A percentile compares a stretch with the other conserved stretches of the same genome.
phyloP scores from a whole-genome alignment of 352 stramenopile species.

The Pythium pyrilobum region DNA sequence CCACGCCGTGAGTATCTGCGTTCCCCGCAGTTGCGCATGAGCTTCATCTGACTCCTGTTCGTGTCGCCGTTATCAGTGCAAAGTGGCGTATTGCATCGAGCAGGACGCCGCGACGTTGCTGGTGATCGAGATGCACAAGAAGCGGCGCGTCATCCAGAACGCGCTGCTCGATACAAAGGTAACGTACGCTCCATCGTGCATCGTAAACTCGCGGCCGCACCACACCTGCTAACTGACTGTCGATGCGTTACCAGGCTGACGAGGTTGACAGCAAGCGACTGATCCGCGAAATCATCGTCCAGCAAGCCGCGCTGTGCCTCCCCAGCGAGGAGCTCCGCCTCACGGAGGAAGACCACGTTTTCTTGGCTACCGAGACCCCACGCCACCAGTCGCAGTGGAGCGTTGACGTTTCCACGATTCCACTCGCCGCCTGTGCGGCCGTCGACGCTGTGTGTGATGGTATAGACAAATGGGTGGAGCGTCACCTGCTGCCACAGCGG shows the following conservation, averaged over 20 bases:
- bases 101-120: slow-evolving; percentile 32
- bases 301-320: slow-evolving; percentile 36
- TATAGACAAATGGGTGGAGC: slow-evolving; percentile 15
- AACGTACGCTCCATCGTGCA: not conserved
- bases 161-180: slow-evolving; percentile 42
- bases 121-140: slow-evolving; percentile 65
- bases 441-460: not conserved
- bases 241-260: no score
- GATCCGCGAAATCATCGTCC: slow-evolving; percentile 29
- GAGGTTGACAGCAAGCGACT: slow-evolving; percentile 44
- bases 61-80: no score
- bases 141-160: slow-evolving; percentile 55
- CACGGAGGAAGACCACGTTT: slow-evolving; percentile 27
- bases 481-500: slow-evolving; percentile 21
- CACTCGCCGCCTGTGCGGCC: slow-evolving; percentile 10
- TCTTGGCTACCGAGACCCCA: slow-evolving; percentile 28
- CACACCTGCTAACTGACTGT: no score
- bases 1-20: slow-evolving; percentile 24
- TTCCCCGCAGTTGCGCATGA: not conserved
- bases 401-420: slow-evolving; percentile 24
- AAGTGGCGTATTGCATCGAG: slow-evolving; percentile 47
- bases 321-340: slow-evolving; percentile 31
- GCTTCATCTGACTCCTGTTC: no score
- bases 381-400: slow-evolving; percentile 47
- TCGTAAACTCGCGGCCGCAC: no score